phyloP scores from a whole-genome alignment of 163 green algal genomes.

The Chloroidium sp. region DNA sequence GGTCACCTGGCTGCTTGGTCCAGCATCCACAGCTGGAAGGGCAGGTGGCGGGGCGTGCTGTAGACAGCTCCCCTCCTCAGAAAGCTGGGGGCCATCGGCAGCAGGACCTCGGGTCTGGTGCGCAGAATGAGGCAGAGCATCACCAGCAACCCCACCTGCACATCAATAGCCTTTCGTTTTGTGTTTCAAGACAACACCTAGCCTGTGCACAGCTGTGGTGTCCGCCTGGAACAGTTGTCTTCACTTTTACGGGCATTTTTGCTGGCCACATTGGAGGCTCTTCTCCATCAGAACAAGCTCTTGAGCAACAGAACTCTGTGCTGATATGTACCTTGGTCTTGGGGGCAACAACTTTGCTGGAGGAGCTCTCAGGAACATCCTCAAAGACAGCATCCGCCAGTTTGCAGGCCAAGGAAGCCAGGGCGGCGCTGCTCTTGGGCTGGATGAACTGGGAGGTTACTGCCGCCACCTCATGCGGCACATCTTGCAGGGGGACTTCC shows the following conservation, averaged over 20 bases:
- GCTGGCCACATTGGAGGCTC: too few relatives aligned
- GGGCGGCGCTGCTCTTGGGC: not conserved
- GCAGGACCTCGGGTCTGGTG: not conserved
- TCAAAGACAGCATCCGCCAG: not conserved
- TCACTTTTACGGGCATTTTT: too few relatives aligned
- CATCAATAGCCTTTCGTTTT: not conserved
- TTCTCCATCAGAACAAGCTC: too few relatives aligned
- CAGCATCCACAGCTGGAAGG: conserved; percentile 1
- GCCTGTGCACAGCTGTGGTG: too few relatives aligned
- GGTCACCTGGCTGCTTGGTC: not conserved
- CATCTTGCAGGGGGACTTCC: not conserved
- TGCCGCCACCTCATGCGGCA: not conserved
- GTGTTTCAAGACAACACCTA: too few relatives aligned
- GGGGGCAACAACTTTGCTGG: not conserved
- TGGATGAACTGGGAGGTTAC: not conserved
- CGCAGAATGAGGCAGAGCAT: not conserved
- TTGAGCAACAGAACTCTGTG: too few relatives aligned
- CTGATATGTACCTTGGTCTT: not conserved
- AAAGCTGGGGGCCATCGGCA: not conserved
- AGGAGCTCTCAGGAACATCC: not conserved
- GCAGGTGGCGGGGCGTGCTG: not conserved
- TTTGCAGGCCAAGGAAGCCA: not conserved
- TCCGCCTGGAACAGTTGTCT: too few relatives aligned
- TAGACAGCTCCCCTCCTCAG: not conserved
- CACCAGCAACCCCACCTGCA: conserved; percentile 2